Base-by-base conservation (phyloP, 2,329 filamentous ascomycete genomes). In the Alternaria arbusti region DNA sequence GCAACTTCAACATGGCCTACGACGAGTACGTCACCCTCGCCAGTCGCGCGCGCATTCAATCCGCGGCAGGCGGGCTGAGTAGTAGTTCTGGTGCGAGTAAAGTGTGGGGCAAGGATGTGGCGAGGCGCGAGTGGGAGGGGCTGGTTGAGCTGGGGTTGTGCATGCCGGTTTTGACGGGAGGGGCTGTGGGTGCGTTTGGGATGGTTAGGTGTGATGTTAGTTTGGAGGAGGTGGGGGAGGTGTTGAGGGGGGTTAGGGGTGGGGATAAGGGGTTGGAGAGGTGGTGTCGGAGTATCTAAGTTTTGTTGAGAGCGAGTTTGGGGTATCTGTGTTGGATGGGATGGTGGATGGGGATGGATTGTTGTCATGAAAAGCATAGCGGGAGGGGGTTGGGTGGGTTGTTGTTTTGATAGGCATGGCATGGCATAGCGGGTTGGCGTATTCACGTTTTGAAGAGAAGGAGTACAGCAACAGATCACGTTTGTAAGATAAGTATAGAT, bases 1-100 rank as follows among this genome's bases (percentile, higher is more conserved):
- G 92, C 78, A 94, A 94, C 79, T 94, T 96, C 74, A 88, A 90
- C 70, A 93, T 96, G 88, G 91, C 90, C 1, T 96, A 96, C 79
- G 91, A 94, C 76, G 92, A 96, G 78, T 96, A 96, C 82, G 89
- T 88, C 64, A 86, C 87, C 8, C 85, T 95, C n/a, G 91, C 92
- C 32, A 36, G 66, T 88, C 89, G 23, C 87, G 88, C 71, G 91
- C 93, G 65, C 87, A 88, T 94, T 32, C 90, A 93, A 80, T 89
- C 88, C 15, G 88, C 89, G 1, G 87, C 87, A 13, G 86, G 89
- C 13, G 91, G 91, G 1, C 84, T 91, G 74, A 90, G 90, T 1
- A 81, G 89, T 12, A 89, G 90, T 1, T 88, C 87, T 13, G 54
- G 47, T 3, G 86, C 87, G 22, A 74, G 71, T 3, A 87, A 91